These are phyloP conservation scores for Volvox africanus DNA, from an alignment of 139 green algal species.

Conservation along the genomic window DNA sequence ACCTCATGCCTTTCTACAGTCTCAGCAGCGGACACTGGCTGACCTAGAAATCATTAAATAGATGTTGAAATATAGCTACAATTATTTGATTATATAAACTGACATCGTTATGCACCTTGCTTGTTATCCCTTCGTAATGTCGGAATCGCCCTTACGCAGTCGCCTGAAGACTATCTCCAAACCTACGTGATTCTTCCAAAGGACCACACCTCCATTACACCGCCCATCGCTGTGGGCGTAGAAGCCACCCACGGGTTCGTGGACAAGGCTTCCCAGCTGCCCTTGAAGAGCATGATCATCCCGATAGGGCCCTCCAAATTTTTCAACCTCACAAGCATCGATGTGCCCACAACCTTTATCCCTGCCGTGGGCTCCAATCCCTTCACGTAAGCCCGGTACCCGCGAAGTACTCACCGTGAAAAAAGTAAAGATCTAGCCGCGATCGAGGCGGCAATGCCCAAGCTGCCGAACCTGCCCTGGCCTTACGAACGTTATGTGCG, in stretches of 20 bases:
- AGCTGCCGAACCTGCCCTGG: too few species aligned
- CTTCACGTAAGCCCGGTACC: not conserved
- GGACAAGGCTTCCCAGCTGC: not conserved
- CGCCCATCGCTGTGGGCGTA: not conserved
- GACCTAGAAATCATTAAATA: too few species aligned
- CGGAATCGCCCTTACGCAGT: not conserved
- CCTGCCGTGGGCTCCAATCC: not conserved
- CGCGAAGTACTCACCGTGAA: too few species aligned
- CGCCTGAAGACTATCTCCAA: not conserved
- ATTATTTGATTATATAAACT: too few species aligned
- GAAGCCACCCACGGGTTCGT: not conserved
- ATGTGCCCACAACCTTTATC: not conserved
- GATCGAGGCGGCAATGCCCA: too few species aligned
- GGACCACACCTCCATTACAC: constrained; percentile 2
- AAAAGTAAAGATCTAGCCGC: too few species aligned
- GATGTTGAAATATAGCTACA: too few species aligned
- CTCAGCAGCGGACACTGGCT: too few species aligned
- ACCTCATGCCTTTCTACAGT: too few species aligned
- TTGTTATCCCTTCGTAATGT: too few species aligned
- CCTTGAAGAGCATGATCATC: not conserved
- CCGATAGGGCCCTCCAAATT: not conserved
- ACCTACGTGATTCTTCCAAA: not conserved
- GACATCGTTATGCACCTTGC: too few species aligned
- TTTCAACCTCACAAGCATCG: constrained; percentile 1
- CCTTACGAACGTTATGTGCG: too few species aligned